Base-by-base conservation (phyloP, 2,329 filamentous ascomycete species). In the Fonsecaea nubica region DNA sequence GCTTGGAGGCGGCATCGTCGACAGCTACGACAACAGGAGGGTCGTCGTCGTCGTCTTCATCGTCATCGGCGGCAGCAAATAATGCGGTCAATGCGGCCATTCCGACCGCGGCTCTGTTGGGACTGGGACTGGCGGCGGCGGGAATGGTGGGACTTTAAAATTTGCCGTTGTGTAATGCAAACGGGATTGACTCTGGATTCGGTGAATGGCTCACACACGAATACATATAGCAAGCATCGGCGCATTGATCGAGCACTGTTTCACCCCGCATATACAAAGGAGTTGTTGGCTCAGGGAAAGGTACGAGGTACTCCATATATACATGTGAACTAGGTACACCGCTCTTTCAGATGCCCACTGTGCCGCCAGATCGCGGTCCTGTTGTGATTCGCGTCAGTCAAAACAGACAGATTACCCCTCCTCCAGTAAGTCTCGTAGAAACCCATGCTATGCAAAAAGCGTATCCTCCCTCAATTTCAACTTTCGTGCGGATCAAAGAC, bases 101-200 rank as follows among this genome's bases (percentile, higher is more conserved):
- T 21, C 66, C 66, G 25, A 66, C 63, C 5, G 66, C 63, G 32
- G 63, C 63, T 32, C 57, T 69, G 33, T 42, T 66, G n/a, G 66
- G 66, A 2, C 52, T 66, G 60, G 66, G 66, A 35, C 21, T 69
- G 25, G 25, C 25, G 42, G 66, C 57, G n/a, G 66, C 66, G 13
- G 63, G 66, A 21, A 53, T 64, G 36, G 60, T 69, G 63, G 63
- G 30, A 15, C 21, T 66, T 9, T 69, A 54, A 54, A 50, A 36
- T 10, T n/a, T 12, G 50, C 10, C 36, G 48, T 25, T 36, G 10
- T 5, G 7, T 32, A 4, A 7, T 25, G 25, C 25, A 25, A 25
- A 25, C 25, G 25, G 25, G 25, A 60, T 25, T 59, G 30, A 48
- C 15, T 35, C 1, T 21, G 4, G 15, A 6, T 35, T 4, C 21